A percentile compares a stretch with the other conserved stretches of the same genome.
phyloP scores from a whole-genome alignment of 345 rosid genomes.

The sweet orange (Citrus sinensis) region DVS_A1.0 CM039164.1:594001-594500 shows the following conservation, averaged over 20 bases:
- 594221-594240: constrained; percentile 95
- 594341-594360: constrained; percentile 97
- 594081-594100: background rate
- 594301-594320: background rate
- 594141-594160: constrained; percentile 41
- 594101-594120: background rate
- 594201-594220: constrained; percentile 99
- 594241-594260: constrained; percentile 90
- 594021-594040: constrained; percentile 78
- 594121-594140: background rate
- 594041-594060: constrained; percentile 80
- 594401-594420: constrained; percentile 98
- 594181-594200: constrained; percentile 89
- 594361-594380: constrained; percentile 99
- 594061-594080: constrained; percentile 39
- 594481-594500: background rate
- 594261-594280: constrained; percentile 23
- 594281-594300: background rate
- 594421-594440: constrained; percentile 83
- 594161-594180: constrained; percentile 82
- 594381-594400: constrained; percentile 97
- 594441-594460: background rate
- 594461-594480: background rate
- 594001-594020: constrained; percentile 72
- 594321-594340: background rate